Evolutionary conservation across 345 rosid species (phyloP).

Genomic region (Aethionema arabicum): DNA sequence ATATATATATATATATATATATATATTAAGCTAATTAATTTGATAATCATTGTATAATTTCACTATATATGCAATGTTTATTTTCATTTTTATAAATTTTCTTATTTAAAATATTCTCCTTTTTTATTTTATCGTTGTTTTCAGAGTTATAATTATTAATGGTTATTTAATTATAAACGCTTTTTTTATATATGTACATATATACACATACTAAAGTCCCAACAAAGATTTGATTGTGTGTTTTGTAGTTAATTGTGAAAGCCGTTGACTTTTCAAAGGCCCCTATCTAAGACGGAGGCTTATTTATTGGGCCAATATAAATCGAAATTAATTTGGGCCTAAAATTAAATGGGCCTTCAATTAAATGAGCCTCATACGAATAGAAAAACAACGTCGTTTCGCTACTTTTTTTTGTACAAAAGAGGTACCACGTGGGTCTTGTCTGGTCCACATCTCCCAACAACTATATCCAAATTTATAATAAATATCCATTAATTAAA

Average conservation of each 20-base stretch:
- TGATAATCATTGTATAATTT: constrained; percentile 13
- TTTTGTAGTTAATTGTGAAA: no score
- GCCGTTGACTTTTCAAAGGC: no score
- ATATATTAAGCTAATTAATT: background rate
- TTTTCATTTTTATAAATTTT: background rate
- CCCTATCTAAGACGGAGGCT: no score
- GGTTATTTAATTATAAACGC: constrained; percentile 3
- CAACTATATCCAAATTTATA: constrained; percentile 27
- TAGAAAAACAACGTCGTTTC: no score
- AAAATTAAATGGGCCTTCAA: no score
- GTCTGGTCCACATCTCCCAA: constrained; percentile 24
- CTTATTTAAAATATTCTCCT: background rate
- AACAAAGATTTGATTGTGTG: constrained; percentile 18
- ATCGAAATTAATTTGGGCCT: no score
- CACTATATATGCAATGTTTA: background rate
- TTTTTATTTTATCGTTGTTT: background rate
- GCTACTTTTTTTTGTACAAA: constrained; percentile 10
- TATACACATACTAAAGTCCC: background rate
- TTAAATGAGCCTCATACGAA: no score
- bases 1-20: no score
- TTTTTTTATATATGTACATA: background rate
- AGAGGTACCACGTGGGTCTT: constrained; percentile 2
- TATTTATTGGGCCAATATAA: no score
- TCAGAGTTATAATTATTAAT: constrained; percentile 19
- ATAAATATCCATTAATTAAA: no score